Evolutionary conservation across 768 basidiomycete genomes (phyloP).

Genomic region (Hebeloma cylindrosporum): DNA sequence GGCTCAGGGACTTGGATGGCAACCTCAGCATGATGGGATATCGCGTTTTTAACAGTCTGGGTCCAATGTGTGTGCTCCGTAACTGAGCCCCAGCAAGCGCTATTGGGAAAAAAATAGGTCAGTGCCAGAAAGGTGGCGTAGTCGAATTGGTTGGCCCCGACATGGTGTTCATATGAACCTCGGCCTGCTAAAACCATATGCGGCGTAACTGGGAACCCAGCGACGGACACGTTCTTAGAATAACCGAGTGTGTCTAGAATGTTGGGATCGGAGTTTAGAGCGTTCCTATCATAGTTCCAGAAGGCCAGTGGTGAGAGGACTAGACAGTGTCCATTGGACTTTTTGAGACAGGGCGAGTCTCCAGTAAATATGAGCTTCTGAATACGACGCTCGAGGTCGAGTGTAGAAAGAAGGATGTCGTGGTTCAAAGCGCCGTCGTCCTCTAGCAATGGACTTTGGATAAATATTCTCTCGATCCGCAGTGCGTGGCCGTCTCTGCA

Average conservation of each 20-base stretch:
- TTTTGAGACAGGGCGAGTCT: slow-evolving; percentile 53
- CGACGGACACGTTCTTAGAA: slow-evolving; percentile 54
- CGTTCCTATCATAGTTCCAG: slow-evolving; percentile 64
- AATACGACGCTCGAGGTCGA: slow-evolving; percentile 63
- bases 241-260: slow-evolving; percentile 59
- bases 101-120: slow-evolving; percentile 81
- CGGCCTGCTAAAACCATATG: slow-evolving; percentile 79
- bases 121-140: slow-evolving; percentile 72
- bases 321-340: slow-evolving; percentile 56
- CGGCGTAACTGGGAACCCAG: slow-evolving; percentile 64
- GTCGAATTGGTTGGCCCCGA: slow-evolving; percentile 50
- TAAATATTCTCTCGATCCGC: slow-evolving; percentile 74
- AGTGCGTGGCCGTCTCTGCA: slow-evolving; percentile 70
- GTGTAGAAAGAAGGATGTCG: slow-evolving; percentile 59
- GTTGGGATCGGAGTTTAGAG: slow-evolving; percentile 52
- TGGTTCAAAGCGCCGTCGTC: slow-evolving; percentile 58
- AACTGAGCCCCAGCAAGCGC: slow-evolving; percentile 59
- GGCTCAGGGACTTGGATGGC: slow-evolving; percentile 34
- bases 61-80: slow-evolving; percentile 65
- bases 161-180: slow-evolving; percentile 52
- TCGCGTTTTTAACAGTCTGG: slow-evolving; percentile 45
- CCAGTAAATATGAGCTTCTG: slow-evolving; percentile 40
- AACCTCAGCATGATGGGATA: slow-evolving; percentile 33
- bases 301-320: slow-evolving; percentile 73
- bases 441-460: slow-evolving; percentile 52